These are phyloP conservation scores for Claviceps pazoutovae DNA, from an alignment of 2,329 filamentous ascomycete genomes.

Conservation along the genomic window DNA sequence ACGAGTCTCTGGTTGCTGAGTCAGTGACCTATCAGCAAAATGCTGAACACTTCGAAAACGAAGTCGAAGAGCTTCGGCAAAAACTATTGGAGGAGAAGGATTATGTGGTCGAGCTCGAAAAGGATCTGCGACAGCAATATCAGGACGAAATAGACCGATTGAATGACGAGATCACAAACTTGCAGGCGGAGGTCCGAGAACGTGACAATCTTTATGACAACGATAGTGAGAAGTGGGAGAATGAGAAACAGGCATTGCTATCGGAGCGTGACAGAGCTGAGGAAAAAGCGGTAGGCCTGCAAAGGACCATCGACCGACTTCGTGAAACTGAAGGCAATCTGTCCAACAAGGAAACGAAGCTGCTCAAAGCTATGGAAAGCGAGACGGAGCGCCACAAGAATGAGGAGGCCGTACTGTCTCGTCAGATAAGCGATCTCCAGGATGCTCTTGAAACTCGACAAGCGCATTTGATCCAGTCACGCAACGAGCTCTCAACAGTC, in stretches of 20 bases:
- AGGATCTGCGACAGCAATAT: constrained; percentile 35
- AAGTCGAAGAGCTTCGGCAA: constrained; percentile 33
- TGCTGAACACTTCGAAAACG: constrained; percentile 34
- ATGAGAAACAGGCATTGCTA: constrained; percentile 46
- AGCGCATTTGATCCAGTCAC: constrained; percentile 48
- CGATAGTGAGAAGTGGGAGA: constrained; percentile 60
- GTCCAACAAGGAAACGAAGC: constrained; percentile 51
- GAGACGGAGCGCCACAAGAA: constrained; percentile 58
- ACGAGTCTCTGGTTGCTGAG: constrained; percentile 53
- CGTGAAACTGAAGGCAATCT: constrained; percentile 54
- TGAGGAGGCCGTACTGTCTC: constrained; percentile 54
- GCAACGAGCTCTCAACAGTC: constrained; percentile 49
- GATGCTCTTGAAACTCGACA: constrained; percentile 56
- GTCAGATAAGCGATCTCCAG: constrained; percentile 63
- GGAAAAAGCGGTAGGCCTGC: constrained; percentile 51
- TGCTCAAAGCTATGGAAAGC: constrained; percentile 55
- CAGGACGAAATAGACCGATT: constrained; percentile 34
- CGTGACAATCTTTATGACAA: constrained; percentile 58
- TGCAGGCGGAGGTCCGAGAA: constrained; percentile 52
- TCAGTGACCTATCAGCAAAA: constrained; percentile 54
- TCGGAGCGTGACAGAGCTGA: constrained; percentile 52
- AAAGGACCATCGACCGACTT: constrained; percentile 56
- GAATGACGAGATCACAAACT: constrained; percentile 44
- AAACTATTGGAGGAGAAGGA: constrained; percentile 40
- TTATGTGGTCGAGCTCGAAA: constrained; percentile 45